Base-by-base conservation (phyloP, 108 stramenopile genomes). In the Discostella stelligeroides region DNA sequence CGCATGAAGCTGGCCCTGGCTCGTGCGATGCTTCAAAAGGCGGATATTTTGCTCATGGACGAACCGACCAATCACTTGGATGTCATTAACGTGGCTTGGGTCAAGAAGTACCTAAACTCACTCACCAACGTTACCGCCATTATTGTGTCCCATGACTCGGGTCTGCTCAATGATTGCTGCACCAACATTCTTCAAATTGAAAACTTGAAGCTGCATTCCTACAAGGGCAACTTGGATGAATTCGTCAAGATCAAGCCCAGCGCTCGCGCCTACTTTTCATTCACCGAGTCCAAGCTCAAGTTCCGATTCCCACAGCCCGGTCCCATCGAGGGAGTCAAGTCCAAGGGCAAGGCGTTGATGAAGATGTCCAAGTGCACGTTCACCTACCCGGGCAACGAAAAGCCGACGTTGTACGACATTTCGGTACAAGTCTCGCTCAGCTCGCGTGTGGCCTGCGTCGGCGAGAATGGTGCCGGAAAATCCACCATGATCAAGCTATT, bases 21-120 rank as follows among this genome's bases (percentile, higher is more conserved):
- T 15, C 89, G 97, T 71, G 97, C 97, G 45, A 98, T 98, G 99
- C 96, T 99, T 84, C 97, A 97, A 66, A 90, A 92, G 72, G 97
- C 99, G 6, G 99, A 99, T 85, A 98, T 99, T 76, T 87, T 99
- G 40, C 88, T 98, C 28, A 83, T 96, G 61, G 99, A 99, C 82
- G 99, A 99, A 79, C 99, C 99, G 45, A 99, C 99, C 40, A 98
- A 98, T 78, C 99, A 99, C 84, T 82, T 98, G 61, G 99, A 99
- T 82, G 99, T 99, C 47, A 98, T 98, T 86, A 98, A 98, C 81
- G 98, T 99, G 60, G 97, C 97, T 21, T 99, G 99, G 99, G 97
- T 99, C 49, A 98, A 98, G 88, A 96, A 91, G 75, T 99, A 98
- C 95, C 82, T 99, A 60, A 97, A 95, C 86, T 94, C 92, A 21